Conservation (phyloP, 257 asterid species). For the Jaltomata sinuosa region DNA sequence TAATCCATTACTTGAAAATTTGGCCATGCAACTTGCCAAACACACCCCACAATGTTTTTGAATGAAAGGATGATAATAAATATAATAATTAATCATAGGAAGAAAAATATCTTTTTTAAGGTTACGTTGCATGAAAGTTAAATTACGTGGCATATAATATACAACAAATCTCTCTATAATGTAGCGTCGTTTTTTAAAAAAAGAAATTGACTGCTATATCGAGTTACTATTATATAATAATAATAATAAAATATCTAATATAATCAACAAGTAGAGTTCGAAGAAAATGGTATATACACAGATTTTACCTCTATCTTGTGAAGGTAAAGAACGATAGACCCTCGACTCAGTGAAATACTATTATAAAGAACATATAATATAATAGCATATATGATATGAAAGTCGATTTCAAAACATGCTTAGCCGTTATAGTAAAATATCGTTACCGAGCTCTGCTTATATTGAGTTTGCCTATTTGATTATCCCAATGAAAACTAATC, state of each 20-base stretch:
- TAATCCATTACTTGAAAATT: not conserved
- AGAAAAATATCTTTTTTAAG: not conserved
- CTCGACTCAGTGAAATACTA: too few relatives aligned
- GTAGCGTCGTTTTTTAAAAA: too few relatives aligned
- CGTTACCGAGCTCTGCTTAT: fast-evolving
- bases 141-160: not conserved
- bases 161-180: not conserved
- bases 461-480: not conserved
- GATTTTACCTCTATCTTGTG: too few relatives aligned
- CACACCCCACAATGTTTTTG: not conserved
- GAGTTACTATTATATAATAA: too few relatives aligned
- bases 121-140: constrained; percentile 13
- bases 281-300: too few relatives aligned
- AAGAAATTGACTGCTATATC: too few relatives aligned
- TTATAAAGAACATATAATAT: too few relatives aligned
- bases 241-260: too few relatives aligned
- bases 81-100: not conserved
- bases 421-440: too few relatives aligned
- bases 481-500: not conserved
- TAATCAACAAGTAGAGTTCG: too few relatives aligned
- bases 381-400: too few relatives aligned
- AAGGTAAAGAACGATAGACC: too few relatives aligned
- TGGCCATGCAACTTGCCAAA: not conserved
- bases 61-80: not conserved
- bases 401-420: not conserved